Percentiles rank a stretch among this genome's conserved stretches.
Evolutionary conservation across 371 early-diverging fungal species (phyloP).

Genomic region (Mortierella sp.): DNA sequence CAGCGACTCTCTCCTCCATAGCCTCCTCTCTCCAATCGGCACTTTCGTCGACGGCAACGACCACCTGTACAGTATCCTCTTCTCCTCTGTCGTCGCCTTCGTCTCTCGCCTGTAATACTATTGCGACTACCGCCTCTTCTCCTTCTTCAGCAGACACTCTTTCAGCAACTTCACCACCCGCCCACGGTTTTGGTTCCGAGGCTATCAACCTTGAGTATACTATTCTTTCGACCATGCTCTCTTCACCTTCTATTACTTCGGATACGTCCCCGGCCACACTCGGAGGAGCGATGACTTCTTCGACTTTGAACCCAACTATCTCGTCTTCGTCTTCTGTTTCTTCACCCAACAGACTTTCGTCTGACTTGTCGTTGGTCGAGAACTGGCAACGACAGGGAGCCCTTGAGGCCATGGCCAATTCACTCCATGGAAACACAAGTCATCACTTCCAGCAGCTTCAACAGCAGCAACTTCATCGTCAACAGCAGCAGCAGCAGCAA

Average conservation of each 20-base stretch:
- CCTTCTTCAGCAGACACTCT: too few species aligned
- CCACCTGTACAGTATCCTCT: too few species aligned
- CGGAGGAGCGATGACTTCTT: conserved; percentile 5
- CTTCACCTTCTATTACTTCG: conserved; percentile 23
- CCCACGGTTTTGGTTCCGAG: conserved; percentile 83
- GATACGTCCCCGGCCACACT: too few species aligned
- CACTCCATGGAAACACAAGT: conserved; percentile 9
- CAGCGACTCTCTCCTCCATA: neutral
- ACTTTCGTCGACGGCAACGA: too few species aligned
- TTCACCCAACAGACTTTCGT: conserved; percentile 7
- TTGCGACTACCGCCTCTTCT: too few species aligned
- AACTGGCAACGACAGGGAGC: conserved; percentile 35
- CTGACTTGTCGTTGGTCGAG: conserved; percentile 49
- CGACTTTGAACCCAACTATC: conserved; percentile 24
- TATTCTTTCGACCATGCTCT: conserved; percentile 85
- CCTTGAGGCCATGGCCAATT: conserved; percentile 33
- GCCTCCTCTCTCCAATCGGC: neutral
- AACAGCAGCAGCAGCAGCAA: conserved; percentile 50
- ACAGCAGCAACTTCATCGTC: conserved; percentile 23
- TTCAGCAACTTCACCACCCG: conserved; percentile 38
- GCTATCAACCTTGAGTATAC: conserved; percentile 87
- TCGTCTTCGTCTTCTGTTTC: too few species aligned
- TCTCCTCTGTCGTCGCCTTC: too few species aligned
- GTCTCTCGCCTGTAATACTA: too few species aligned
- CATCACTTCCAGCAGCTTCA: too few species aligned